Percentiles rank a stretch among this genome's conserved stretches.
These are phyloP conservation scores for Neoascochyta sp. DNA, from an alignment of 2,329 filamentous ascomycete genomes.

Conservation along the genomic window DNA sequence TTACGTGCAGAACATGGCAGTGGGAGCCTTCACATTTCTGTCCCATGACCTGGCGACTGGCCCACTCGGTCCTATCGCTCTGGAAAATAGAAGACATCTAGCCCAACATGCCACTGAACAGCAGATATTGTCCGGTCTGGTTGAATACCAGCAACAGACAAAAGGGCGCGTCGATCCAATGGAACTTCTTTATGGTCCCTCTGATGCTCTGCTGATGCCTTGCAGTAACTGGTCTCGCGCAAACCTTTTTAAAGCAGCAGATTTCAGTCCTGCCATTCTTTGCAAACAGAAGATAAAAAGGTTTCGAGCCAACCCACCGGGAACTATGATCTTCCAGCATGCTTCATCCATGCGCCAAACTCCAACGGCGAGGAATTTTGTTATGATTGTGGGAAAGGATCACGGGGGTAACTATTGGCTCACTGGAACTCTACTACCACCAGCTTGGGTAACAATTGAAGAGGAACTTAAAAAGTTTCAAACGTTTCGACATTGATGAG, in stretches of 20 bases:
- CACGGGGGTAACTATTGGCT: constrained; percentile 11
- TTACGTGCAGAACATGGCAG: constrained; percentile 13
- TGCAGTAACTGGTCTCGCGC: constrained; percentile 16
- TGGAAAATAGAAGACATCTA: constrained; percentile 12
- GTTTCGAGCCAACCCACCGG: constrained; percentile 8
- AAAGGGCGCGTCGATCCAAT: constrained; percentile 16
- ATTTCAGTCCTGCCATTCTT: constrained; percentile 14
- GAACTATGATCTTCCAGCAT: constrained; percentile 12
- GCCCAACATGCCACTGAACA: constrained; percentile 14
- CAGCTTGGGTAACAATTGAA: constrained; percentile 12
- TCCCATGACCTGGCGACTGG: constrained; percentile 7
- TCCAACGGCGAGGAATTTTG: constrained; percentile 7
- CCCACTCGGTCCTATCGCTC: constrained; percentile 13
- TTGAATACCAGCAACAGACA: constrained; percentile 6
- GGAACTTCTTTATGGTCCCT: constrained; percentile 9
- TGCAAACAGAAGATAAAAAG: constrained; percentile 3
- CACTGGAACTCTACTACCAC: constrained; percentile 5
- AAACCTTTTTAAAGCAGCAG: constrained; percentile 15
- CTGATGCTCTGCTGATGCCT: constrained; percentile 9
- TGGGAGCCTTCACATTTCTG: constrained; percentile 11
- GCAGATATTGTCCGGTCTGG: constrained; percentile 20
- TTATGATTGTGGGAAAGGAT: constrained; percentile 15
- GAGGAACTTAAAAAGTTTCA: constrained; percentile 2
- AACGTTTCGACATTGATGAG: background rate
- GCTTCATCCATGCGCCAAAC: constrained; percentile 6